phyloP scores from a whole-genome alignment of 2,329 filamentous ascomycete species.

The Penicillium sp. region DNA sequence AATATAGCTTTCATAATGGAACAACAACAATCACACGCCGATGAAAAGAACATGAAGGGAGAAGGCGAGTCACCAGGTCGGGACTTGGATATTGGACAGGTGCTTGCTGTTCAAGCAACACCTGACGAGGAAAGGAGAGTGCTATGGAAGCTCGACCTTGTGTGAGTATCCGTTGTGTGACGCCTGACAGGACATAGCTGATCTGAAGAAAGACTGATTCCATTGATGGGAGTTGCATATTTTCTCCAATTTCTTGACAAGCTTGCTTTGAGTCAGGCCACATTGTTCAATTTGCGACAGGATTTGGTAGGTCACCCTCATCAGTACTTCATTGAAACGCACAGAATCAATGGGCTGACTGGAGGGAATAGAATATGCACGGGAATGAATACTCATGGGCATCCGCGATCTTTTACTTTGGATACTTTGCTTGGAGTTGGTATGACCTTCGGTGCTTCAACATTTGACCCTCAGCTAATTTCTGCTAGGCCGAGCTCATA shows the following conservation, averaged over 20 bases:
- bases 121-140: conserved; percentile 13
- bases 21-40: background rate
- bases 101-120: conserved; percentile 15
- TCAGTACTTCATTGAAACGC: fast-evolving
- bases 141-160: conserved; percentile 14
- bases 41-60: conserved; percentile 12
- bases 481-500: conserved; percentile 4
- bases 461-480: background rate
- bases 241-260: conserved; percentile 22
- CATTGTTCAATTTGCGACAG: conserved; percentile 15
- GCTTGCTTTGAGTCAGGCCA: conserved; percentile 15
- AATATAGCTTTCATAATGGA: background rate
- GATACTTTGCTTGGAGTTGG: conserved; percentile 10
- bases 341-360: background rate
- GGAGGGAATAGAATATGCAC: conserved; percentile 8
- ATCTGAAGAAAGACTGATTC: conserved; percentile 6
- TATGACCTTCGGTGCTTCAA: background rate
- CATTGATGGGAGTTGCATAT: conserved; percentile 16
- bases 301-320: conserved; percentile 9
- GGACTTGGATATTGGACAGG: conserved; percentile 16
- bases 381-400: conserved; percentile 4
- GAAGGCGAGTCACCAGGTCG: conserved; percentile 2
- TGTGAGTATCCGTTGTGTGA: conserved; percentile 6
- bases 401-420: conserved; percentile 9
- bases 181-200: background rate